Base-by-base conservation (phyloP, 352 stramenopile species). In the Phytopythium chamaehyphon region DNA sequence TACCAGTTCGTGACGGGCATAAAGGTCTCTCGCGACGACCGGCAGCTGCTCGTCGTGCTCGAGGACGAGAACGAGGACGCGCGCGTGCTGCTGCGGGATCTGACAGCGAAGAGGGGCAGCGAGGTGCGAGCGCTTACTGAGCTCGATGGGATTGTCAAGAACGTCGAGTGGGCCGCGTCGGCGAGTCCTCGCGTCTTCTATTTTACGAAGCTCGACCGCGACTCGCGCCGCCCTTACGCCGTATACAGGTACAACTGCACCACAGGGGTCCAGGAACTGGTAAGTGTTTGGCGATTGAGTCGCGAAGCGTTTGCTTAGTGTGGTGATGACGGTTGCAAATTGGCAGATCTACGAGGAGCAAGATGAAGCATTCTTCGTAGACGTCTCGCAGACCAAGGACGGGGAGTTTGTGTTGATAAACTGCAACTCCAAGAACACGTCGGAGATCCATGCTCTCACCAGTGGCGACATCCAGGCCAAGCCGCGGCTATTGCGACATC, bases 381-480 rank as follows among this genome's bases (percentile, higher is more conserved):
- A 96, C 57, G 71, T 95, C 8, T 86, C 82, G 11, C 74, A 76
- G 21, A 93, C 83, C 1, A 96, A 96, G 47, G 86, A 95, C 69
- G 71, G 62, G 42, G 42, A 55, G 12, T 93, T 84, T 37, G 69
- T 96, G 37, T 60, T 94, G 18, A 88, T 95, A 51, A 95, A 93
- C 54, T 89, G 75, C 69, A 95, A 96, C 64, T 90, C 79, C 3
- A 95, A 95, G 64, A 78, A 74, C 44, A 76, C 71, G 42, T 95
- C 86, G n/a, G 82, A 96, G 64, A 92, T 95, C 40, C 71, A 86
- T 47, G 76, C 75, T 10, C 50, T 83, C 14, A 49, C 68, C 22
- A 60, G 60, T 14, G 38, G 66, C 16, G 31, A 75, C 23, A 31
- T 47, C 9, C 18, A 57, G 2, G 69, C 69, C 0, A 36, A 31